Base-by-base conservation (phyloP, 2,329 filamentous ascomycete species). In the Ceratocystis ficicola region DNA sequence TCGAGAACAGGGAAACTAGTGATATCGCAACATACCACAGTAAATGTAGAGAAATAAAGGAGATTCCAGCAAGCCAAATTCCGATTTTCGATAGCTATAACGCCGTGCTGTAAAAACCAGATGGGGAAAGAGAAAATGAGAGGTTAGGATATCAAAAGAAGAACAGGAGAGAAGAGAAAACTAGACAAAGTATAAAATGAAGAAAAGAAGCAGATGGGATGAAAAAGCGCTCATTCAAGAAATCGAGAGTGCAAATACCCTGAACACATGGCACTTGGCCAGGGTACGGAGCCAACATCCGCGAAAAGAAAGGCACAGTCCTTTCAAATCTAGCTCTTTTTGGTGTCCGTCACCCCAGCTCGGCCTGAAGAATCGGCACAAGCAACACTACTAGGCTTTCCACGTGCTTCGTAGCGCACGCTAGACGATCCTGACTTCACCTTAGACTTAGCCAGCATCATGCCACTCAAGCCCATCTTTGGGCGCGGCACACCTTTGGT, bases 371-470 rank as follows among this genome's bases (percentile, higher is more conserved):
- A 7, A 25, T n/a, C 48, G n/a, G 48, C n/a, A n/a, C 5, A 8
- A 5, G 22, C 48, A 52, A 32, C 25, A 25, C 22, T 22, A 4
- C 15, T 10, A 36, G 55, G 28, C 15, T 17, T 32, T 20, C 17
- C 5, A 17, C 55, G 55, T 8, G 55, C 28, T 36, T 59, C 55
- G 6, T 59, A 59, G 5, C 55, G 55, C 7, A 59, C 55, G 7
- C n/a, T 59, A 17, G 55, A 25, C 12, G 55, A 41, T 41, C 36
- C 32, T 3, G 30, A n/a, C 12, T 59, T 59, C 5, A 20, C 30
- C 55, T 59, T 59, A 1, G 55, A 59, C 55, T 59, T 59, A n/a
- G 55, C 55, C 30, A 59, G 55, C 55, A 59, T 59, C 55, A 59
- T 59, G 17, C 55, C 30, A 5, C 55, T 15, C 25, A 59, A 30